phyloP scores from a whole-genome alignment of 495 filamentous ascomycete genomes.

The Penicillium desertorum region DNA sequence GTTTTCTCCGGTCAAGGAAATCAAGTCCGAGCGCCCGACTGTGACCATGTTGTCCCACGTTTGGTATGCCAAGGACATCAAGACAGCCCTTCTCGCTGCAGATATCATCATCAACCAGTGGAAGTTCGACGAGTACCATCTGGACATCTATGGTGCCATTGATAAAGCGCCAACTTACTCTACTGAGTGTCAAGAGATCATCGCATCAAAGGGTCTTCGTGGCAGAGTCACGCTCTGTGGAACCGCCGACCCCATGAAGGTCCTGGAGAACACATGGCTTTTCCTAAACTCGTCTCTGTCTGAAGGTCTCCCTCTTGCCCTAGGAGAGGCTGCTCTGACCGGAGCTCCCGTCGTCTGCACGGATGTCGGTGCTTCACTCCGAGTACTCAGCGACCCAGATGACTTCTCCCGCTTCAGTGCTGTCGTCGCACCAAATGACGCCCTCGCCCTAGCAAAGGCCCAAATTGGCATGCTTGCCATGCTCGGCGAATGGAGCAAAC shows the following conservation, averaged over 20 bases:
- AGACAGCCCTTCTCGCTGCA: constrained; percentile 60
- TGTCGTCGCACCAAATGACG: constrained; percentile 64
- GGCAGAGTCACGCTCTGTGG: constrained; percentile 54
- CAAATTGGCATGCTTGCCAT: constrained; percentile 62
- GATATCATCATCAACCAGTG: constrained; percentile 66
- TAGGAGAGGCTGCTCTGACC: constrained; percentile 63
- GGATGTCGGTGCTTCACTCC: constrained; percentile 62
- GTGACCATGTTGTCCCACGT: constrained; percentile 67
- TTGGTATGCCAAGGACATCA: constrained; percentile 67
- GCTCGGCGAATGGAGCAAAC: constrained; percentile 58
- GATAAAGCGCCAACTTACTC: constrained; percentile 61
- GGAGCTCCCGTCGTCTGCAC: constrained; percentile 65
- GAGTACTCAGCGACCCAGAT: constrained; percentile 61
- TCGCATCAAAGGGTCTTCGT: constrained; percentile 58
- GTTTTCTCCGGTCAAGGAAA: constrained; percentile 58
- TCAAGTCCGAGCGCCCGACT: constrained; percentile 56
- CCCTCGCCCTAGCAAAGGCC: constrained; percentile 56
- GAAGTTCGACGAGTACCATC: constrained; percentile 62
- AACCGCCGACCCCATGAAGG: constrained; percentile 56
- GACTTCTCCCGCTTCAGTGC: constrained; percentile 59
- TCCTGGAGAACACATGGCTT: constrained; percentile 62
- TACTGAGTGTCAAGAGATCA: constrained; percentile 61
- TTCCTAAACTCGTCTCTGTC: constrained; percentile 69
- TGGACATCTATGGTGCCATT: constrained; percentile 63
- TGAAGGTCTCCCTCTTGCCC: constrained; percentile 63